These are phyloP conservation scores for Dendrocalamus sinicus DNA, from an alignment of 176 grass and related monocot species.

Conservation along the genomic window DNA sequence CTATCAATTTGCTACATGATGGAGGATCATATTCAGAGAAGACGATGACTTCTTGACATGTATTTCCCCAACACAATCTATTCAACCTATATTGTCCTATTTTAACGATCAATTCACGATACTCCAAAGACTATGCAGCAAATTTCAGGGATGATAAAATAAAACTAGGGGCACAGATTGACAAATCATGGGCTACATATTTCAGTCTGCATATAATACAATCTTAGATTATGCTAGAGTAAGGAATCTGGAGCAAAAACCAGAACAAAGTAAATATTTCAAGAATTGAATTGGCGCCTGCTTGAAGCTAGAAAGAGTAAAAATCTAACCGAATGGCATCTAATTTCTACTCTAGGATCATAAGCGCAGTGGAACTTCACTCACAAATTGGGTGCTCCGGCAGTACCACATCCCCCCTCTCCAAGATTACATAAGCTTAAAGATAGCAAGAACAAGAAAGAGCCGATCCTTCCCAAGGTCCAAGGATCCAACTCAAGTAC, in stretches of 20 bases:
- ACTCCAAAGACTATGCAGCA: neutral
- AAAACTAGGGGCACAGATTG: neutral
- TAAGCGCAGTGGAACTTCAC: neutral
- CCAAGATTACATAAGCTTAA: neutral
- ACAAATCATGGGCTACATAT: neutral
- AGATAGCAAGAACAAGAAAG: neutral
- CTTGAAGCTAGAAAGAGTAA: neutral
- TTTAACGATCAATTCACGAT: neutral
- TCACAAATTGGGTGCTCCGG: neutral
- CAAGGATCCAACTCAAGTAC: neutral
- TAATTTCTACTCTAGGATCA: neutral
- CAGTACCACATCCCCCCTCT: neutral
- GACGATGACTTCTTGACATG: neutral
- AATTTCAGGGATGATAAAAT: neutral
- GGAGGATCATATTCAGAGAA: neutral
- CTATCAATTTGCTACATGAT: neutral
- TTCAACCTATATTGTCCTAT: neutral
- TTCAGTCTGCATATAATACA: conserved; percentile 6
- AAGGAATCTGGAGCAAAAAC: neutral
- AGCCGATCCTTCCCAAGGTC: neutral
- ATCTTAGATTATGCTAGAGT: neutral
- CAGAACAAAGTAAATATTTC: neutral
- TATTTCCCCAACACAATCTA: neutral
- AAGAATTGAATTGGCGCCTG: neutral
- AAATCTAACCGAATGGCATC: neutral